Base-by-base conservation (phyloP, 805 yeast species). In the Monosporozyma unispora region DNA sequence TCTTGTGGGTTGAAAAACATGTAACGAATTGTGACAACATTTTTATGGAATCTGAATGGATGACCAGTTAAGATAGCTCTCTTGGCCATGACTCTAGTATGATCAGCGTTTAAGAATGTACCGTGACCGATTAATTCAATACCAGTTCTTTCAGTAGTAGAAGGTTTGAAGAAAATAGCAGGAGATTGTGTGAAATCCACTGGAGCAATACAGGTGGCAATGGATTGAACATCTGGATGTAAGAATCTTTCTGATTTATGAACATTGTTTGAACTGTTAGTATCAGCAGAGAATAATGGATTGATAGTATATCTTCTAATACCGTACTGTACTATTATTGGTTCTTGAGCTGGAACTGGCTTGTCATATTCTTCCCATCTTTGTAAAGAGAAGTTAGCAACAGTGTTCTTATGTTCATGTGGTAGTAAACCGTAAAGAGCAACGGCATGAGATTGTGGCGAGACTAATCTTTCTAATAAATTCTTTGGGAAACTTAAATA, bases 1-100 rank as follows among this genome's bases (percentile, higher is more conserved):
- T 93, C 99, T 45, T 85, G 87, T 10, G 87, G 71, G 61, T 83
- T 87, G 81, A 91, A 91, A 75, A 93, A 93, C 99, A 93, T 93
- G 77, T 89, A 93, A 57, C 98, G 82, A 51, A 93, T 78, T 2
- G 99, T 93, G 54, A 93, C 87, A 39, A 90, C 86, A 52, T 77
- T 80, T 71, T 87, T 91, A 74, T 95, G 97, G 59, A 93, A 90
- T 74, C 90, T 93, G 69, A 89, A 82, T 42, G 97, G 96, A 57
- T 88, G 89, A 50, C 99, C 99, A 0, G 98, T 93, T 48, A 93
- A 71, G 5, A 93, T 81, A 4, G 84, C 82, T 64, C 98, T 79
- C 76, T 91, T 89, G 29, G 95, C 96, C 48, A 90, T 63, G 23
- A 91, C 76, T 67, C 98, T 79, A 12, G 83, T 77, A 61, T 84